These are phyloP conservation scores for Hanseniaspora clermontiae DNA, from an alignment of 805 yeast genomes.

Conservation along the genomic window DNA sequence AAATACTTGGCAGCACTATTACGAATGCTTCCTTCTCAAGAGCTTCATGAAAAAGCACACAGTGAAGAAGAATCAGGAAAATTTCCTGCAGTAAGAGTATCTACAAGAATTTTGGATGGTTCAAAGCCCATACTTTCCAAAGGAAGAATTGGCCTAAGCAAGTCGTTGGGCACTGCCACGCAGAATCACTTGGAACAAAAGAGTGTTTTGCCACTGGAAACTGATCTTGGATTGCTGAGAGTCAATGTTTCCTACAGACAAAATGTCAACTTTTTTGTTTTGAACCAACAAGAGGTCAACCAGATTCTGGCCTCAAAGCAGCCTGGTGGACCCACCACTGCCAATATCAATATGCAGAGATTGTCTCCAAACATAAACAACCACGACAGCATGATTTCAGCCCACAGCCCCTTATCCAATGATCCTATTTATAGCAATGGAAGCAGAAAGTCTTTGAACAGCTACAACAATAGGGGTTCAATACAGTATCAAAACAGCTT, in stretches of 20 bases:
- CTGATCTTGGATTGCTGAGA: conserved; percentile 61
- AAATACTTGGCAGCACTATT: conserved; percentile 58
- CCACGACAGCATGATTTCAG: not conserved
- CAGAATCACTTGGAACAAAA: conserved; percentile 47
- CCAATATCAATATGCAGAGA: not conserved
- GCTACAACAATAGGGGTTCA: conserved; percentile 6
- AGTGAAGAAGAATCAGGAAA: conserved; percentile 24
- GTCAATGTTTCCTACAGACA: conserved; percentile 70
- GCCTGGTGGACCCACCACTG: not conserved
- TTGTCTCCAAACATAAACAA: conserved; percentile 4
- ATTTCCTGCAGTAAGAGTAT: conserved; percentile 29
- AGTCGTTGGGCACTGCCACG: conserved; percentile 38
- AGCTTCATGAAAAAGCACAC: conserved; percentile 37
- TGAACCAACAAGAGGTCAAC: conserved; percentile 37
- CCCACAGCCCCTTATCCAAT: not conserved
- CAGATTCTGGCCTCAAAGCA: conserved; percentile 1
- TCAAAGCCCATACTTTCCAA: conserved; percentile 63
- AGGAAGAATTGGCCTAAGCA: conserved; percentile 76
- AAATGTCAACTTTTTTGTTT: conserved; percentile 54
- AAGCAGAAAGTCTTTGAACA: conserved; percentile 6
- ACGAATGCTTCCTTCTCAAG: conserved; percentile 60
- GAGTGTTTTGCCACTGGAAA: conserved; percentile 55
- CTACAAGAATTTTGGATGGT: conserved; percentile 61
- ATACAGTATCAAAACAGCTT: conserved; percentile 23
- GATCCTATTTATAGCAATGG: conserved; percentile 3